phyloP scores from a whole-genome alignment of 208 protist species.

The Cochliopodium minus region DNA sequence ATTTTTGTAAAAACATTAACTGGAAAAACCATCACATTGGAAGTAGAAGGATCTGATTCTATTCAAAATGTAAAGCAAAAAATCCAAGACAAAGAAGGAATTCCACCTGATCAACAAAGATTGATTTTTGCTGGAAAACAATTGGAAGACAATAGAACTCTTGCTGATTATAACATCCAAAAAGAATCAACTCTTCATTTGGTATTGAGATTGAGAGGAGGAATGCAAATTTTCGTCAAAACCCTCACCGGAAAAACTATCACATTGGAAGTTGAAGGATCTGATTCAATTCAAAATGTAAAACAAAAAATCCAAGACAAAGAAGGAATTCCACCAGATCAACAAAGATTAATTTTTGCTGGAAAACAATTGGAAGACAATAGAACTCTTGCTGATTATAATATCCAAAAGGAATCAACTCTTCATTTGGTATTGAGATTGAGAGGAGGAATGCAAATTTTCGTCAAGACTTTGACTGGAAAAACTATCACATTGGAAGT shows the following conservation, averaged over 20 bases:
- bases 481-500: no score
- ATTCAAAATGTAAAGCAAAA: slow-evolving; percentile 16
- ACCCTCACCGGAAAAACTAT: slow-evolving; percentile 24
- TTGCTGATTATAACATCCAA: slow-evolving; percentile 70
- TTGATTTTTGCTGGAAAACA: slow-evolving; percentile 70
- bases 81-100: slow-evolving; percentile 18
- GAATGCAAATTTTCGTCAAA: slow-evolving; percentile 30
- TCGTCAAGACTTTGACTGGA: no score
- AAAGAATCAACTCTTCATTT: slow-evolving; percentile 75
- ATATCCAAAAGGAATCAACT: slow-evolving; percentile 75
- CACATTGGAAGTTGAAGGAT: slow-evolving; percentile 14
- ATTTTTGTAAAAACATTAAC: slow-evolving; percentile 32
- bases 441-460: slow-evolving; percentile 31
- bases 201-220: slow-evolving; percentile 52
- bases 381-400: slow-evolving; percentile 61
- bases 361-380: slow-evolving; percentile 71
- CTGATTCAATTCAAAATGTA: slow-evolving; percentile 15
- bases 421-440: slow-evolving; percentile 71
- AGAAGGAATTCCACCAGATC: slow-evolving; percentile 23
- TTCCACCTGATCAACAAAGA: slow-evolving; percentile 27
- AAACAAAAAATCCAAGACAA: slow-evolving; percentile 24
- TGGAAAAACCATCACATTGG: slow-evolving; percentile 21
- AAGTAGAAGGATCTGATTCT: slow-evolving; percentile 15
- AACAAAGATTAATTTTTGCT: slow-evolving; percentile 55
- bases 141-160: slow-evolving; percentile 60